These are phyloP conservation scores for Secale cereale DNA, from an alignment of 176 grass and related monocot genomes.

Conservation along the genomic window DNA sequence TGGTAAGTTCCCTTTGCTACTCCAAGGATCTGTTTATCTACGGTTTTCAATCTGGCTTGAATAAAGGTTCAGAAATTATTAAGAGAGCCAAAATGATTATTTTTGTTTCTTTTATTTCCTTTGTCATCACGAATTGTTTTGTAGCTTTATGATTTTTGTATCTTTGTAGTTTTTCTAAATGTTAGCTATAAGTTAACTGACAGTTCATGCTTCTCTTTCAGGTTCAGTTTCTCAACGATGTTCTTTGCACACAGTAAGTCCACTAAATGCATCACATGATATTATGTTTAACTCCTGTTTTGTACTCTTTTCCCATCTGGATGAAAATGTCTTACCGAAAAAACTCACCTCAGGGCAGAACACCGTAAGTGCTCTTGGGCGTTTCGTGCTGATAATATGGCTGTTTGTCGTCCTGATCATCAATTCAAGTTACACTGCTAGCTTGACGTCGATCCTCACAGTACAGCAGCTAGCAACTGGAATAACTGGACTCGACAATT, in stretches of 20 bases:
- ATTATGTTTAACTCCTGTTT: conserved; percentile 9
- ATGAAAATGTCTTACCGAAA: conserved; percentile 11
- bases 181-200: conserved; percentile 16
- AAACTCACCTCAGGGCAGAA: conserved; percentile 60
- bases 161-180: neutral
- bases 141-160: neutral
- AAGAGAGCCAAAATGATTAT: neutral
- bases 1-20: conserved; percentile 43
- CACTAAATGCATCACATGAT: conserved; percentile 16
- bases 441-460: conserved; percentile 86
- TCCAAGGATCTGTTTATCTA: neutral
- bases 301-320: neutral
- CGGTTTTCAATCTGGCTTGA: neutral
- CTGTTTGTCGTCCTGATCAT: conserved; percentile 85
- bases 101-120: neutral
- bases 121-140: neutral
- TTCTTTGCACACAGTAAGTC: conserved; percentile 89
- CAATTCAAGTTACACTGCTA: conserved; percentile 93
- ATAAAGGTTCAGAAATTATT: neutral
- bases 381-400: conserved; percentile 85
- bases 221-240: conserved; percentile 98
- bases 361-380: conserved; percentile 53
- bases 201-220: conserved; percentile 35
- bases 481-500: conserved; percentile 70
- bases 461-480: conserved; percentile 75